Percentiles rank a stretch among this genome's conserved stretches.
Conservation (phyloP, 2,329 filamentous ascomycete genomes). For the Fusarium neocosmosporiellum region DNA sequence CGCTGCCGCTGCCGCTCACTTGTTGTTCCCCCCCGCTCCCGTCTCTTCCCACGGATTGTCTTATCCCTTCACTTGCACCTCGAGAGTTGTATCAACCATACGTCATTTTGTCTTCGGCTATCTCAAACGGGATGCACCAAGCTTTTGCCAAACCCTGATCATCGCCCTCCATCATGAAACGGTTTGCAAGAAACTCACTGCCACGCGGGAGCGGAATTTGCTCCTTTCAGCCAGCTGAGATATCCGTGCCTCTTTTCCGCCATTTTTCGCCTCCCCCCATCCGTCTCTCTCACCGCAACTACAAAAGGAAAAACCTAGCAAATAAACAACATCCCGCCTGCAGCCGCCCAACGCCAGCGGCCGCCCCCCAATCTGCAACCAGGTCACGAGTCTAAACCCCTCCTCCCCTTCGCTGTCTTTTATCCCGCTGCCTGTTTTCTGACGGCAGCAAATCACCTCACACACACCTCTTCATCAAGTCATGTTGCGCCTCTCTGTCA, state of each 20-base stretch:
- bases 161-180: neutral
- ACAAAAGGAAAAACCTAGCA: neutral
- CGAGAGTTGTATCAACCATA: slow-evolving; percentile 5
- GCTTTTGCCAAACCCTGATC: slow-evolving; percentile 31
- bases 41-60: slow-evolving; percentile 8
- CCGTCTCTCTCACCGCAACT: slow-evolving; percentile 26
- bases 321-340: slow-evolving; percentile 12
- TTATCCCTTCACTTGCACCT: neutral
- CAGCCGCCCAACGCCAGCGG: slow-evolving; percentile 11
- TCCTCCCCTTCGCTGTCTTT: slow-evolving; percentile 19
- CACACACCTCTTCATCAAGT: neutral
- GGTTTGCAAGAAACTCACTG: neutral
- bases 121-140: slow-evolving; percentile 8
- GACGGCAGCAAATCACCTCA: neutral
- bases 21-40: neutral
- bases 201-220: neutral
- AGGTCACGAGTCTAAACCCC: slow-evolving; percentile 15
- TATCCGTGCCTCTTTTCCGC: neutral
- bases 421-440: slow-evolving; percentile 15
- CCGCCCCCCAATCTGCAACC: slow-evolving; percentile 6
- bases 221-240: neutral
- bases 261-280: neutral
- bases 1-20: slow-evolving; percentile 17
- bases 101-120: slow-evolving; percentile 24
- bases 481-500: slow-evolving; percentile 10